These are phyloP conservation scores for Cucumis hystrix DNA, from an alignment of 306 rosid genomes.

Conservation along the genomic window DNA sequence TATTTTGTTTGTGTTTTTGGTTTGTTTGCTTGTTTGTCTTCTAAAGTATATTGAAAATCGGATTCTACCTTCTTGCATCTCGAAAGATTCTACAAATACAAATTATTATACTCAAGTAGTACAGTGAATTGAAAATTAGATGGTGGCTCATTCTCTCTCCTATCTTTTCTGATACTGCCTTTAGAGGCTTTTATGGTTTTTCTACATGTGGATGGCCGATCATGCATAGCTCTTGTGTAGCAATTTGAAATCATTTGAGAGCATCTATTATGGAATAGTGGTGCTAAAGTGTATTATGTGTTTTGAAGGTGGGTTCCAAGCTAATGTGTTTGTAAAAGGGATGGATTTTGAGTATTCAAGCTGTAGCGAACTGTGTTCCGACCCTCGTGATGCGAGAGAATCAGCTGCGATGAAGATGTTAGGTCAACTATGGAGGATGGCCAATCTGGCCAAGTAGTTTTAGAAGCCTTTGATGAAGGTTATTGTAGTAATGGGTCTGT, in stretches of 20 bases:
- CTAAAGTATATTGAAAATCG: background rate
- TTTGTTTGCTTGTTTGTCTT: too few relatives aligned
- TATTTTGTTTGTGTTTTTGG: too few relatives aligned
- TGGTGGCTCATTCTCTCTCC: background rate
- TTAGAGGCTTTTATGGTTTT: background rate
- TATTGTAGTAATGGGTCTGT: background rate
- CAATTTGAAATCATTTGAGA: background rate
- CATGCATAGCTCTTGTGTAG: background rate
- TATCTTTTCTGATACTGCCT: background rate
- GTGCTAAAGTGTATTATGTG: background rate
- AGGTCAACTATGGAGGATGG: conserved; percentile 12
- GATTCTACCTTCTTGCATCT: background rate
- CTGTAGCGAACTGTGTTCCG: conserved; percentile 15
- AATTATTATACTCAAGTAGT: background rate
- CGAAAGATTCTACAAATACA: background rate
- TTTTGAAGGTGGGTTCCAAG: conserved; percentile 50
- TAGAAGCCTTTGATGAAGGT: background rate
- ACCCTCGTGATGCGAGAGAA: conserved; percentile 29
- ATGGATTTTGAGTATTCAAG: conserved; percentile 35
- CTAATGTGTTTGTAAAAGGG: conserved; percentile 38
- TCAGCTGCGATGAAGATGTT: conserved; percentile 41
- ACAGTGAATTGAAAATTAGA: background rate
- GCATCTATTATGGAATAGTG: background rate
- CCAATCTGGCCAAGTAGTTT: background rate
- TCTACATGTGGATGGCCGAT: background rate